phyloP scores from a whole-genome alignment of 768 basidiomycete genomes.

The Rhodotorula graminis region DNA sequence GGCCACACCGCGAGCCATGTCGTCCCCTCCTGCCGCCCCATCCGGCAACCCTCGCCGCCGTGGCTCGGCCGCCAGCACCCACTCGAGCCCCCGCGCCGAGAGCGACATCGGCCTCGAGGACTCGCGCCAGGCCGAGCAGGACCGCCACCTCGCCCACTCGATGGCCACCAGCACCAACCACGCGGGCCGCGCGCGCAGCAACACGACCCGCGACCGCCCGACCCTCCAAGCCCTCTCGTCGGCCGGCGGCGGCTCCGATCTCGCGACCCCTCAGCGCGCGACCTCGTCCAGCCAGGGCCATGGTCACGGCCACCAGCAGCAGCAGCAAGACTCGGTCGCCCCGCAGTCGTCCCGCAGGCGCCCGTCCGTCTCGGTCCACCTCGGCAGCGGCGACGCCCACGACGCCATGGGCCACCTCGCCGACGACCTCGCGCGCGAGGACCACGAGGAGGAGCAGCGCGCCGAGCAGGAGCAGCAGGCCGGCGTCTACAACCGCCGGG shows the following conservation, averaged over 20 bases:
- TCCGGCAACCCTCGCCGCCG: background rate
- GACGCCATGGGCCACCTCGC: conserved; percentile 36
- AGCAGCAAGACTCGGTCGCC: background rate
- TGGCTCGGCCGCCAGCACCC: background rate
- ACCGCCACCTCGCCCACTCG: conserved; percentile 25
- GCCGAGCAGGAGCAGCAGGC: background rate
- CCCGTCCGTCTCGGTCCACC: conserved; percentile 6
- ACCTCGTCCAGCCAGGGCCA: background rate
- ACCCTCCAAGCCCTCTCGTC: background rate
- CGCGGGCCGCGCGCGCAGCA: conserved; percentile 5
- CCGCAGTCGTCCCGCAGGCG: conserved; percentile 6
- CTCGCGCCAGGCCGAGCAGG: conserved; percentile 23
- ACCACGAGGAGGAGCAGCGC: conserved; percentile 27
- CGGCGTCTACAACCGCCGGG: background rate
- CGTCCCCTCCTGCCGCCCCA: background rate
- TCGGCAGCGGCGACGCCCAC: conserved; percentile 11
- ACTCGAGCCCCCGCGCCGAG: conserved; percentile 20
- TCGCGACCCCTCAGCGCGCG: background rate
- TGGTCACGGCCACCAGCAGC: conserved; percentile 1
- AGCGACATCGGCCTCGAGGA: conserved; percentile 19
- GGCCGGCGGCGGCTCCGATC: background rate
- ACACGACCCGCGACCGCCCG: conserved; percentile 18
- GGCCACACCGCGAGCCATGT: background rate
- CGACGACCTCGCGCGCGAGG: conserved; percentile 35
- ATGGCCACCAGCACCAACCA: conserved; percentile 14